These are phyloP conservation scores for Metschnikowia matae DNA, from an alignment of 805 yeast species.

Conservation along the genomic window DNA sequence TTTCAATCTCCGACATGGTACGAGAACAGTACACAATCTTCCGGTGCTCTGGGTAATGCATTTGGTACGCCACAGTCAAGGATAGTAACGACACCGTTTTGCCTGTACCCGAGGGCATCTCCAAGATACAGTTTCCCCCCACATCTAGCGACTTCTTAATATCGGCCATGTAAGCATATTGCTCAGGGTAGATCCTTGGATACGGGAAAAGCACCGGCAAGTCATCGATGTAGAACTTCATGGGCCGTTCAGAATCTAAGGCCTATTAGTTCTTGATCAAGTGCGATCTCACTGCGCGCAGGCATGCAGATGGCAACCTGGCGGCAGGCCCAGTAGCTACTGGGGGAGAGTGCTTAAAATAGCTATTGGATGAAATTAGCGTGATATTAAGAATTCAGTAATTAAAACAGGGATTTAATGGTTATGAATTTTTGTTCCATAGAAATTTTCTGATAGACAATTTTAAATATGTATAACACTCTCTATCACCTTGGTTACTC, in stretches of 20 bases:
- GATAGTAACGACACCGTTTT: constrained; percentile 91
- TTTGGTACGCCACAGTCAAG: constrained; percentile 90
- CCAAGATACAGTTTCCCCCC: constrained; percentile 93
- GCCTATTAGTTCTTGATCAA: background rate
- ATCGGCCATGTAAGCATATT: constrained; percentile 96
- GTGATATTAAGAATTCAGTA: too few species aligned
- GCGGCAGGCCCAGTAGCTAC: background rate
- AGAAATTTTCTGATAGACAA: too few species aligned
- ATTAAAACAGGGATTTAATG: too few species aligned
- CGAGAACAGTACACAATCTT: constrained; percentile 97
- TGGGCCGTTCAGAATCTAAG: constrained; percentile 8
- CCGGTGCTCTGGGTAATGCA: constrained; percentile 90
- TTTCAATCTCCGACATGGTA: constrained; percentile 98
- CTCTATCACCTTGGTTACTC: too few species aligned
- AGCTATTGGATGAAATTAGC: too few species aligned
- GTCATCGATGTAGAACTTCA: constrained; percentile 90
- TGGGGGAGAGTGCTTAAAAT: background rate
- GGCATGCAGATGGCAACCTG: background rate
- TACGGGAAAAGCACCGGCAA: constrained; percentile 94
- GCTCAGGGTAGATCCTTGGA: constrained; percentile 96
- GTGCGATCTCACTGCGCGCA: constrained; percentile 1
- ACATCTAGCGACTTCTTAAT: constrained; percentile 90
- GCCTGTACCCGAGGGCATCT: constrained; percentile 99
- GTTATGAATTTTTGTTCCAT: too few species aligned
- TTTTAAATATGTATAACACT: too few species aligned